These are phyloP conservation scores for Kluyveromyces nonfermentans DNA, from an alignment of 805 yeast genomes.

Conservation along the genomic window DNA sequence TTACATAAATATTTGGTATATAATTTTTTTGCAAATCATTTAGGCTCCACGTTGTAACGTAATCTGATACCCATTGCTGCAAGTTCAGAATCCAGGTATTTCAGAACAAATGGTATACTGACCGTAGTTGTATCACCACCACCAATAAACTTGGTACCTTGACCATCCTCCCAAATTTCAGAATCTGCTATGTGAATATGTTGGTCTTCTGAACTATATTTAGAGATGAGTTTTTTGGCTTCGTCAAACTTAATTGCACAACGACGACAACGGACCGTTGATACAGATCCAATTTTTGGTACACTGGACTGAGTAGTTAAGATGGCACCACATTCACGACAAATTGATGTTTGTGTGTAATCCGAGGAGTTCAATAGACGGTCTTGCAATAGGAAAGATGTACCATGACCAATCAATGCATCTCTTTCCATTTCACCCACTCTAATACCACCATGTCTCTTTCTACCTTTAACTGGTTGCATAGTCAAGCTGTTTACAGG, in stretches of 20 bases:
- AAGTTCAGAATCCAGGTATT: constrained; percentile 88
- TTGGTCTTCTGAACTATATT: constrained; percentile 23
- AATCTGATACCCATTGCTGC: constrained; percentile 96
- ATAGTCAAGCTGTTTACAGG: constrained; percentile 93
- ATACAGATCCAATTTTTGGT: constrained; percentile 77
- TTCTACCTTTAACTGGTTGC: constrained; percentile 99
- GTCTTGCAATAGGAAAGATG: constrained; percentile 90
- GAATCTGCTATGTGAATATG: constrained; percentile 49
- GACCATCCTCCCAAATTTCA: constrained; percentile 95
- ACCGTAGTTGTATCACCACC: constrained; percentile 92
- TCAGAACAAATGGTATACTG: constrained; percentile 93
- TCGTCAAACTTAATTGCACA: constrained; percentile 70
- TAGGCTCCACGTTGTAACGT: constrained; percentile 77
- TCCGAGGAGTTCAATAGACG: constrained; percentile 92
- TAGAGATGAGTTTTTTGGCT: constrained; percentile 34
- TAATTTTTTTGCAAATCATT: constrained; percentile 14
- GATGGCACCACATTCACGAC: constrained; percentile 89
- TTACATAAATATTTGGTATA: background rate
- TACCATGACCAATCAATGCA: constrained; percentile 97
- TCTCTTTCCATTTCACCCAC: constrained; percentile 99
- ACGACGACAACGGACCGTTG: constrained; percentile 79
- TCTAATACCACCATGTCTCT: constrained; percentile 98
- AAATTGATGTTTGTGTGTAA: constrained; percentile 82
- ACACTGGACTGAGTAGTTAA: constrained; percentile 84
- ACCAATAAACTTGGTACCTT: constrained; percentile 83